These are phyloP conservation scores for Russula ochroleuca DNA, from an alignment of 768 basidiomycete genomes.

Conservation along the genomic window DNA sequence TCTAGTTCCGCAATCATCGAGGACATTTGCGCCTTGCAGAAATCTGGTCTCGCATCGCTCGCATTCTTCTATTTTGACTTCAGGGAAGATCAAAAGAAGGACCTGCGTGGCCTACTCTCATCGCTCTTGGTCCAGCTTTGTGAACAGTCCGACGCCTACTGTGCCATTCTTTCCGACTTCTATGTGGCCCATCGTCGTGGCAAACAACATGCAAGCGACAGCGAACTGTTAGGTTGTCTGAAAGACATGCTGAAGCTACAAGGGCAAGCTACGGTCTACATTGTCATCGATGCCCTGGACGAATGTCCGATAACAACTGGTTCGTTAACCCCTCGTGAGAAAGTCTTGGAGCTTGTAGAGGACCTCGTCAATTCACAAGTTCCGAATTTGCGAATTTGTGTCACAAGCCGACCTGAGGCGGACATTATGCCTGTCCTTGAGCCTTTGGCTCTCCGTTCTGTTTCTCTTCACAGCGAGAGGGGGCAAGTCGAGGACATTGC, in stretches of 20 bases:
- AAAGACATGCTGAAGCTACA: not conserved
- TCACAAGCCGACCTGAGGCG: slow-evolving; percentile 2
- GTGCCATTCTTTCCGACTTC: not conserved
- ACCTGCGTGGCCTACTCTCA: not conserved
- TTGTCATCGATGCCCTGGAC: slow-evolving; percentile 11
- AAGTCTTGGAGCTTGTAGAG: not conserved
- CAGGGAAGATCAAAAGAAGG: slow-evolving; percentile 2
- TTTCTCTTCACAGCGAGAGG: not conserved
- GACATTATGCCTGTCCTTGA: not conserved
- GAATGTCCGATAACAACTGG: not conserved
- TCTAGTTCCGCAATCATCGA: not conserved
- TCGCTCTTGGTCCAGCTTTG: slow-evolving; percentile 4
- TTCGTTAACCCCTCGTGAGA: not conserved
- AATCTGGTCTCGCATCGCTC: not conserved
- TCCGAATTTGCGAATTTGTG: not conserved
- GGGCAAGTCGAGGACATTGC: not conserved
- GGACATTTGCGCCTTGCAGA: not conserved
- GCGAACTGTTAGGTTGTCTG: not conserved
- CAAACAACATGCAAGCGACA: not conserved
- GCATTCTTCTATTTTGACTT: slow-evolving; percentile 14
- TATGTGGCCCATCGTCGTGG: not conserved
- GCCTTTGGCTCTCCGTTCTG: not conserved
- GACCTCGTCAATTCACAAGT: not conserved
- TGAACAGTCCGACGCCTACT: not conserved
- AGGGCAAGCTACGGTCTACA: not conserved